phyloP scores from a whole-genome alignment of 1,139 yeast species.

The Arxiozyma slooffiae region DNA sequence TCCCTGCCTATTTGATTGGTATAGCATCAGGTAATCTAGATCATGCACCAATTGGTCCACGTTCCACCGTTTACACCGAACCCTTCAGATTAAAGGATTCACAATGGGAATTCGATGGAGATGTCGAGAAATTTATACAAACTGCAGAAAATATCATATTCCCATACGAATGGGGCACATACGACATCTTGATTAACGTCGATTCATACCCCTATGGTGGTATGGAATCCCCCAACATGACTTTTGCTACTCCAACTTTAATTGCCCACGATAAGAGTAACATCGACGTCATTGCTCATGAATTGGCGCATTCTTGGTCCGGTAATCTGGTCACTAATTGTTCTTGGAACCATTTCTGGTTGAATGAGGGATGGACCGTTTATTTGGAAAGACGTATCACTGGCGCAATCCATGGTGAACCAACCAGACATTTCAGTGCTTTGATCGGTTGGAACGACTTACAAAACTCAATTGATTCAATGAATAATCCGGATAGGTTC shows the following conservation, averaged over 20 bases:
- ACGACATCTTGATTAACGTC: slow-evolving; percentile 74
- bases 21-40: slow-evolving; percentile 76
- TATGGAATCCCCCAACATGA: slow-evolving; percentile 89
- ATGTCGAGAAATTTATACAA: slow-evolving; percentile 67
- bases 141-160: slow-evolving; percentile 66
- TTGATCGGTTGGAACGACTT: slow-evolving; percentile 85
- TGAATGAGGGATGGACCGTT: slow-evolving; percentile 95
- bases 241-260: slow-evolving; percentile 85
- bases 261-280: slow-evolving; percentile 80
- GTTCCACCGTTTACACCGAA: slow-evolving; percentile 75
- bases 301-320: slow-evolving; percentile 86
- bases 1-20: slow-evolving; percentile 76
- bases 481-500: slow-evolving; percentile 46
- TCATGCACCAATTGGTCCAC: slow-evolving; percentile 68
- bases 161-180: slow-evolving; percentile 76
- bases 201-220: slow-evolving; percentile 89
- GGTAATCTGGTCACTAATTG: slow-evolving; percentile 85
- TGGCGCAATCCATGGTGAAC: slow-evolving; percentile 68
- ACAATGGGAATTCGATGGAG: slow-evolving; percentile 70
- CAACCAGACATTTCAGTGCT: slow-evolving; percentile 68
- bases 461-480: slow-evolving; percentile 50
- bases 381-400: slow-evolving; percentile 78
- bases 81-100: slow-evolving; percentile 60
- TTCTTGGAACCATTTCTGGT: slow-evolving; percentile 91
- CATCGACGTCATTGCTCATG: slow-evolving; percentile 85